Percentiles rank a stretch among this genome's conserved stretches.
phyloP scores from a whole-genome alignment of 768 basidiomycete species.

The Suillus tomentosus region DNA sequence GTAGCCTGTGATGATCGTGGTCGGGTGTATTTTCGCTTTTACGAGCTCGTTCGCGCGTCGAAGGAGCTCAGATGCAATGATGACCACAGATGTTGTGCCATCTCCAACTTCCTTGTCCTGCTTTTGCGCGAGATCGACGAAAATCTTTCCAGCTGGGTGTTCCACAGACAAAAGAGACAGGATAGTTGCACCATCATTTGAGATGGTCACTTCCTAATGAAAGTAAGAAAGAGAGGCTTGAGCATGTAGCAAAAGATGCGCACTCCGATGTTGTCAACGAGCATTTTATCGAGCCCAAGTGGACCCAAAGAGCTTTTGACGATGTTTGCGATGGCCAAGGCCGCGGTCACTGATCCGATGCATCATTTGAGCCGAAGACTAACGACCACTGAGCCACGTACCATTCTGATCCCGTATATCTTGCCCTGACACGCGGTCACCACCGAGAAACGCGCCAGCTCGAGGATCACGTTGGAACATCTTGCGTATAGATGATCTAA shows the following conservation, averaged over 20 bases:
- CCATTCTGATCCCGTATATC: conserved; percentile 98
- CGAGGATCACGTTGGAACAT: conserved; percentile 93
- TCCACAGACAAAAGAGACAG: conserved; percentile 91
- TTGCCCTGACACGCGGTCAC: conserved; percentile 91
- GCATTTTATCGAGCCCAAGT: conserved; percentile 94
- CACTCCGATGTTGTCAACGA: conserved; percentile 97
- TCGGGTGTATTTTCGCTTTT: conserved; percentile 97
- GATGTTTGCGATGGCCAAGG: conserved; percentile 95
- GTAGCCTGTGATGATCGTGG: conserved; percentile 99
- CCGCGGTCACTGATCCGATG: conserved; percentile 75
- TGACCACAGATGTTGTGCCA: conserved; percentile 97
- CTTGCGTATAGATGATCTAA: conserved; percentile 14
- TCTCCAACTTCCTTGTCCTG: conserved; percentile 99
- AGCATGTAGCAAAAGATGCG: conserved; percentile 31
- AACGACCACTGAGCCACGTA: conserved; percentile 29
- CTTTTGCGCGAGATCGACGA: conserved; percentile 98
- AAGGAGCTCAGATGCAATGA: conserved; percentile 95
- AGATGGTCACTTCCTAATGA: conserved; percentile 94
- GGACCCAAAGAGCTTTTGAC: conserved; percentile 96
- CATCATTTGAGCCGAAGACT: conserved; percentile 8
- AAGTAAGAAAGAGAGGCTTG: conserved; percentile 13
- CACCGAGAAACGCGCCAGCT: conserved; percentile 91
- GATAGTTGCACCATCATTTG: conserved; percentile 99
- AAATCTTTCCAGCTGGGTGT: conserved; percentile 95
- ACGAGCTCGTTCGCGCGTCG: conserved; percentile 97